Conservation (phyloP, 352 stramenopile genomes). For the Phytophthora cajani region DNA sequence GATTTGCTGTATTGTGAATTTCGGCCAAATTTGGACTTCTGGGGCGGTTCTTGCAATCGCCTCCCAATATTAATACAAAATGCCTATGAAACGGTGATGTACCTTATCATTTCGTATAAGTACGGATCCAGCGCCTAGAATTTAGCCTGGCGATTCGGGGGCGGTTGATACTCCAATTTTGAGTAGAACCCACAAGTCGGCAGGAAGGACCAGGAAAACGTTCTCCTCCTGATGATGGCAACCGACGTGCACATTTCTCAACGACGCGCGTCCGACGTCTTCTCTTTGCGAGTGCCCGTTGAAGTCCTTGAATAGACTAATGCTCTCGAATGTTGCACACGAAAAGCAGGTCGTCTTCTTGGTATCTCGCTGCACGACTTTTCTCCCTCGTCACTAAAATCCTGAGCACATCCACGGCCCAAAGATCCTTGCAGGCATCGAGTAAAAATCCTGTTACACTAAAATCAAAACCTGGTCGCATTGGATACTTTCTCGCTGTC, state of each 20-base stretch:
- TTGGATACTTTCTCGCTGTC: not conserved
- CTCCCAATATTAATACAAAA: too few relatives aligned
- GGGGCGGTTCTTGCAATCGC: too few relatives aligned
- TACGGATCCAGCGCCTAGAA: too few relatives aligned
- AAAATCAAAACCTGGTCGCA: too few relatives aligned
- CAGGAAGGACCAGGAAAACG: not conserved
- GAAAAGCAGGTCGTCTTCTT: not conserved
- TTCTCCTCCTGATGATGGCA: not conserved
- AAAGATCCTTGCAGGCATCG: not conserved
- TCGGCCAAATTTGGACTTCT: too few relatives aligned
- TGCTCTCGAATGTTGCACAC: not conserved
- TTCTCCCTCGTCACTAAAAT: not conserved
- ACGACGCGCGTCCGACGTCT: not conserved
- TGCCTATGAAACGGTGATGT: too few relatives aligned
- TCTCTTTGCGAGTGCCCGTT: constrained; percentile 1
- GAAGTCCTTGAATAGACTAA: not conserved
- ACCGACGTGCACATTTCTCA: constrained; percentile 7
- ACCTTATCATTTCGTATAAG: too few relatives aligned
- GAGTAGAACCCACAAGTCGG: too few relatives aligned
- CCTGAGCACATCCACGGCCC: constrained; percentile 5
- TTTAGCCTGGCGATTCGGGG: too few relatives aligned
- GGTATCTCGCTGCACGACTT: constrained; percentile 18
- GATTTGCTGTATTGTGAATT: constrained; percentile 3
- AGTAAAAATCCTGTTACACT: too few relatives aligned
- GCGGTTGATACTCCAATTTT: too few relatives aligned